Evolutionary conservation across 2,329 filamentous ascomycete genomes (phyloP).

Genomic region (Tolypocladium tundrense): DNA sequence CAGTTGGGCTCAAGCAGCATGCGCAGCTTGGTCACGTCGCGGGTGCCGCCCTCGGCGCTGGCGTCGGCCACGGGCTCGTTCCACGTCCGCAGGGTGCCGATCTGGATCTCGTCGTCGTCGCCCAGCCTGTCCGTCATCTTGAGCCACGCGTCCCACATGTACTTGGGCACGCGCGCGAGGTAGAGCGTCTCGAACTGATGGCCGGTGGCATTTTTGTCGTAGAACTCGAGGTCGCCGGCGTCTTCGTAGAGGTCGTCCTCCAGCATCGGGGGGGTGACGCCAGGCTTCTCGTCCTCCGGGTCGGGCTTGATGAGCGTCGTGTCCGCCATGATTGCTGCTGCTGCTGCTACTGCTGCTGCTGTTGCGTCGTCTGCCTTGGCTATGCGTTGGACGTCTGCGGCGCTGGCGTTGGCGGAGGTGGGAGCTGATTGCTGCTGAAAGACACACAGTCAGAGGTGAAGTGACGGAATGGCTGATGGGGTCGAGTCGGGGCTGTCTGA

Average conservation of each 20-base stretch:
- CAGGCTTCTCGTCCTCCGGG: conserved; percentile 33
- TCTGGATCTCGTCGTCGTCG: conserved; percentile 71
- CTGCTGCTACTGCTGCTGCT: not conserved
- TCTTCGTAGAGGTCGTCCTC: conserved; percentile 61
- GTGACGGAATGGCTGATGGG: not conserved
- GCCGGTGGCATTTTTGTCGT: conserved; percentile 29
- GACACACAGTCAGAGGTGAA: not conserved
- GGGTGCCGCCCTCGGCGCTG: conserved; percentile 29
- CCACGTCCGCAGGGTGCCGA: conserved; percentile 63
- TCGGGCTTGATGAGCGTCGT: conserved; percentile 37
- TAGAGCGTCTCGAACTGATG: conserved; percentile 43
- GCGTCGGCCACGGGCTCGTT: conserved; percentile 42
- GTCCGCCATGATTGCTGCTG: conserved; percentile 10
- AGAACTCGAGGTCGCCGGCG: conserved; percentile 48
- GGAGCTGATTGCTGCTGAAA: not conserved
- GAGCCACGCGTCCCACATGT: conserved; percentile 72
- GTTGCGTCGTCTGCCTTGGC: not conserved
- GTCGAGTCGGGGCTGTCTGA: not conserved
- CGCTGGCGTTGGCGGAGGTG: not conserved
- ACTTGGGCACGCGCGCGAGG: conserved; percentile 67
- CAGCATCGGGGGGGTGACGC: conserved; percentile 27
- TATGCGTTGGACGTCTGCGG: not conserved
- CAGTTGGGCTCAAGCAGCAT: conserved; percentile 60
- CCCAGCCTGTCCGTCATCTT: conserved; percentile 46
- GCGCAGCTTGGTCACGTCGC: conserved; percentile 28